Evolutionary conservation across 2,329 filamentous ascomycete genomes (phyloP).

Genomic region (Biscogniauxia mediterranea): DNA sequence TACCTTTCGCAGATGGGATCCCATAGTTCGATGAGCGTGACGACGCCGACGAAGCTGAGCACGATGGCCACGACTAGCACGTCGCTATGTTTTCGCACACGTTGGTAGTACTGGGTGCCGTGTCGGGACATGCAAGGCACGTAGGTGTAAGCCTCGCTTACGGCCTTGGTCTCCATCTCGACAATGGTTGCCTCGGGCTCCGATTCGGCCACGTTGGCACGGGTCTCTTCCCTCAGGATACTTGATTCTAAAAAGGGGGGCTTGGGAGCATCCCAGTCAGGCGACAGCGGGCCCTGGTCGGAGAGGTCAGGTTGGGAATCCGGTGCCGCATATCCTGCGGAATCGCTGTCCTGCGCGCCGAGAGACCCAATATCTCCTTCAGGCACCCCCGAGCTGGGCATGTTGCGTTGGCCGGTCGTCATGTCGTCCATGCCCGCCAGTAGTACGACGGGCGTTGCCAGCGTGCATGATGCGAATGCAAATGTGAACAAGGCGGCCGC

Average conservation of each 20-base stretch:
- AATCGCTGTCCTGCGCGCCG: neutral
- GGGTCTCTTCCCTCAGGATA: constrained; percentile 30
- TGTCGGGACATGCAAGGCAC: constrained; percentile 25
- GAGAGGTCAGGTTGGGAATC: constrained; percentile 8
- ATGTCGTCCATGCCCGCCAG: constrained; percentile 1
- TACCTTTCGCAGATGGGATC: constrained; percentile 24
- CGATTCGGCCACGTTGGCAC: constrained; percentile 20
- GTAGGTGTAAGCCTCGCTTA: constrained; percentile 25
- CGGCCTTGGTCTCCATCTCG: constrained; percentile 29
- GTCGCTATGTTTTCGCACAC: constrained; percentile 27
- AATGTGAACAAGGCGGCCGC: constrained; percentile 11
- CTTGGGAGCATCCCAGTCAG: constrained; percentile 15
- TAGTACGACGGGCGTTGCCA: constrained; percentile 10
- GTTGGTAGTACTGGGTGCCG: constrained; percentile 24
- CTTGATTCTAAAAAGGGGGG: constrained; percentile 28
- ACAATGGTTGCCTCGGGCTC: constrained; percentile 27
- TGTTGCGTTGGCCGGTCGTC: constrained; percentile 5
- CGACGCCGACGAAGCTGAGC: constrained; percentile 16
- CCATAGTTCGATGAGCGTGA: constrained; percentile 27
- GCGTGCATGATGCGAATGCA: constrained; percentile 12
- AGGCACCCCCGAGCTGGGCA: neutral
- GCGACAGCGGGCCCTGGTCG: constrained; percentile 21
- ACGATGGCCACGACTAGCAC: constrained; percentile 26
- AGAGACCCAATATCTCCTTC: neutral
- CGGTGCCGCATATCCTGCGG: neutral